phyloP scores from a whole-genome alignment of 2,329 filamentous ascomycete species.

The Cladosporium sp. region DNA sequence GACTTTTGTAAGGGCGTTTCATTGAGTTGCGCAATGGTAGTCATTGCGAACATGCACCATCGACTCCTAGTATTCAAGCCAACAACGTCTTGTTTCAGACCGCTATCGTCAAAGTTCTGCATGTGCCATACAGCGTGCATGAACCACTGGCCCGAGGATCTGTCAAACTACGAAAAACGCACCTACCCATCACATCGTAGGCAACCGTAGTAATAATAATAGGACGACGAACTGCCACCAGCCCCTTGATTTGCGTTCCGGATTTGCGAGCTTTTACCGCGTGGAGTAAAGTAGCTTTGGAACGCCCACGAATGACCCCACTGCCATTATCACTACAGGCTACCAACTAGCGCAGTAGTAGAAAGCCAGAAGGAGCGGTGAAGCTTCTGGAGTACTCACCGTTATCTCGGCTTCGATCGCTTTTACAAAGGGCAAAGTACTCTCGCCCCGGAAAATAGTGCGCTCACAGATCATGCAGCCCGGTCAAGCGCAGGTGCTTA shows the following conservation, averaged over 20 bases:
- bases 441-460: slow-evolving; percentile 7
- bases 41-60: not conserved
- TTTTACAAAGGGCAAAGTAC: not conserved
- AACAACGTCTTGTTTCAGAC: slow-evolving; percentile 3
- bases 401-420: not conserved
- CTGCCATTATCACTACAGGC: slow-evolving; percentile 15
- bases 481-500: slow-evolving; percentile 3
- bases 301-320: slow-evolving; percentile 16
- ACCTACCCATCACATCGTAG: not conserved
- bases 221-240: slow-evolving; percentile 5
- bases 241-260: slow-evolving; percentile 8
- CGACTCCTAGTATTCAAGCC: not conserved
- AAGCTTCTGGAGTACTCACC: slow-evolving; percentile 18
- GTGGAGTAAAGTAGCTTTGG: slow-evolving; percentile 14
- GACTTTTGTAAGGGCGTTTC: not conserved
- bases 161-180: not conserved
- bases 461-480: not conserved
- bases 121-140: slow-evolving; percentile 8
- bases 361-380: slow-evolving; percentile 19
- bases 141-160: slow-evolving; percentile 16
- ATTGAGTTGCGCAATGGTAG: not conserved
- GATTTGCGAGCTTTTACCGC: slow-evolving; percentile 16
- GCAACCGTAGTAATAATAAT: not conserved
- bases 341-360: slow-evolving; percentile 14
- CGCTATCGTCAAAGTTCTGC: not conserved